A percentile compares a stretch with the other conserved stretches of the same genome.
Evolutionary conservation across 495 filamentous ascomycete species (phyloP).

Genomic region (Tuber aestivum): DNA sequence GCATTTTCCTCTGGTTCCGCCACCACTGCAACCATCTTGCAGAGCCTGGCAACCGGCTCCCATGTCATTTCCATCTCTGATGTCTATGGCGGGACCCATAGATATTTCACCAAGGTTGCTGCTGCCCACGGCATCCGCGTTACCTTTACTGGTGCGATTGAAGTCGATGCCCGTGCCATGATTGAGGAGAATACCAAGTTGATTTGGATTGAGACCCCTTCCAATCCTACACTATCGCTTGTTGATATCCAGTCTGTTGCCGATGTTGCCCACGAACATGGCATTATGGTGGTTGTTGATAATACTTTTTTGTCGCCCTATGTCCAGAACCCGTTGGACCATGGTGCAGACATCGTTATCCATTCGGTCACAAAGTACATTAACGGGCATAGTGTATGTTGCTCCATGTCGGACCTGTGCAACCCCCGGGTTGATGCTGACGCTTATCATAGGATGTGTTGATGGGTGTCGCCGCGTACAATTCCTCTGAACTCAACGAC

Average conservation of each 20-base stretch:
- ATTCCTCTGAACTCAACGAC: constrained; percentile 67
- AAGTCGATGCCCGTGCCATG: constrained; percentile 72
- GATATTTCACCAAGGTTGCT: constrained; percentile 98
- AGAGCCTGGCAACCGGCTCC: constrained; percentile 83
- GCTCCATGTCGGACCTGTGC: neutral
- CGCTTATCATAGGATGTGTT: constrained; percentile 68
- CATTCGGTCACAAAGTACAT: constrained; percentile 99
- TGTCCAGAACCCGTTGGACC: constrained; percentile 88
- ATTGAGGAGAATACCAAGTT: constrained; percentile 88
- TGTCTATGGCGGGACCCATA: constrained; percentile 94
- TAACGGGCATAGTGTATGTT: constrained; percentile 74
- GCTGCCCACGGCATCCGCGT: constrained; percentile 89
- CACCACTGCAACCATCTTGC: constrained; percentile 84
- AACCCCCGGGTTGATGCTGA: constrained; percentile 28
- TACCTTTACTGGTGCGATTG: constrained; percentile 86
- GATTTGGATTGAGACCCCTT: constrained; percentile 94
- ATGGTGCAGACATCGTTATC: constrained; percentile 96
- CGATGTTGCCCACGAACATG: constrained; percentile 73
- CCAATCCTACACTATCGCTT: constrained; percentile 84
- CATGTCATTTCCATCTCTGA: constrained; percentile 95
- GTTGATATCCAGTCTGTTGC: constrained; percentile 87
- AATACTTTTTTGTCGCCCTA: constrained; percentile 98
- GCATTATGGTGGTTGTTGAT: constrained; percentile 92
- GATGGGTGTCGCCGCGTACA: constrained; percentile 97
- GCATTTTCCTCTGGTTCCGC: constrained; percentile 94